Percentiles rank a stretch among this genome's conserved stretches.
Conservation (phyloP, 2,329 filamentous ascomycete genomes). For the Myriosclerotinia scirpicola region DNA sequence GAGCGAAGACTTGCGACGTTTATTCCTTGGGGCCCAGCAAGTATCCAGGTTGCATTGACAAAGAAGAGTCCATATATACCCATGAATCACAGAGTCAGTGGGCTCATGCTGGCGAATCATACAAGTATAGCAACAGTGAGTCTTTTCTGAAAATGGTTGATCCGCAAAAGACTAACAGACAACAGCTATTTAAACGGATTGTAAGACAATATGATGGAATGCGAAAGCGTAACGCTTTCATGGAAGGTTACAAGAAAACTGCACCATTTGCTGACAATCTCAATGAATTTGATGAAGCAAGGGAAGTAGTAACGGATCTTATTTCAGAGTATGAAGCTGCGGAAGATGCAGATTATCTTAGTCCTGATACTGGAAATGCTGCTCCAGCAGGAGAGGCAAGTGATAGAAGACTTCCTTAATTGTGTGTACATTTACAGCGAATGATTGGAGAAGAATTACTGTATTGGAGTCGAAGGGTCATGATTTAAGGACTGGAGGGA, state of each 20-base stretch:
- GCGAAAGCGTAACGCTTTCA: constrained; percentile 93
- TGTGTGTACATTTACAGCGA: not conserved
- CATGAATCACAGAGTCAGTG: constrained; percentile 90
- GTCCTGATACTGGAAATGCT: constrained; percentile 49
- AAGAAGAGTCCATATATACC: constrained; percentile 96
- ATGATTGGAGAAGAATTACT: constrained; percentile 10
- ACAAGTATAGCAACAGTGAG: constrained; percentile 88
- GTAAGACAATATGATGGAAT: constrained; percentile 89
- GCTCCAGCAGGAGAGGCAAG: constrained; percentile 35
- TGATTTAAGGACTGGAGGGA: constrained; percentile 8
- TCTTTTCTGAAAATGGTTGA: constrained; percentile 23
- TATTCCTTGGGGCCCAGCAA: constrained; percentile 97
- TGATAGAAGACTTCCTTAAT: constrained; percentile 36
- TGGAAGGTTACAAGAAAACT: constrained; percentile 95
- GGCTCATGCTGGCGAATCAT: constrained; percentile 96
- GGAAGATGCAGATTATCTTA: constrained; percentile 86
- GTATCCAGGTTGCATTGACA: constrained; percentile 94
- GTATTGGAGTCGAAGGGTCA: constrained; percentile 15
- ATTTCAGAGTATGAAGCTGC: constrained; percentile 96
- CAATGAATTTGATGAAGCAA: constrained; percentile 91
- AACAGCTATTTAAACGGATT: constrained; percentile 84
- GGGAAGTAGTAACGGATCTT: constrained; percentile 85
- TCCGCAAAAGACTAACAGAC: constrained; percentile 22
- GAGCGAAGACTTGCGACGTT: constrained; percentile 93
- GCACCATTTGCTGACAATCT: constrained; percentile 89